Evolutionary conservation across 331 rosid genomes (phyloP).

Genomic region (Erythrophleum ivorense): DNA sequence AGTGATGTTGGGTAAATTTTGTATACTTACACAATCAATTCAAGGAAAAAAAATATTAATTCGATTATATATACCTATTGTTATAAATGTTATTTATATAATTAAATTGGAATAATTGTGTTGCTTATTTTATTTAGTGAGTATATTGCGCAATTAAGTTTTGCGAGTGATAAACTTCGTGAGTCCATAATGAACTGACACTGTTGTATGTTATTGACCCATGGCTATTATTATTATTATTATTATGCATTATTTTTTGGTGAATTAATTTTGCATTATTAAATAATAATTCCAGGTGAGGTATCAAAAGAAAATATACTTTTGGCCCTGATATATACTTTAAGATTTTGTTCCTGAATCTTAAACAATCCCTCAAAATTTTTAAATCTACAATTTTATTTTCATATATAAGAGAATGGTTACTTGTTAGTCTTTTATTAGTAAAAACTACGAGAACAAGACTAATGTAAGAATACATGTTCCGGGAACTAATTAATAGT

Average conservation of each 20-base stretch:
- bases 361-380: too few species aligned
- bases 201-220: not conserved
- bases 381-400: too few species aligned
- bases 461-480: too few species aligned
- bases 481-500: too few species aligned
- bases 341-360: too few species aligned
- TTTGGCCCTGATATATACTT: too few species aligned
- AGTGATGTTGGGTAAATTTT: not conserved
- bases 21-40: not conserved
- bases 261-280: not conserved
- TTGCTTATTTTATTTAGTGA: not conserved
- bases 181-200: not conserved
- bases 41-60: not conserved
- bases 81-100: too few species aligned
- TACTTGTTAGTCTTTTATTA: too few species aligned
- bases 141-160: not conserved
- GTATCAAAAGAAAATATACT: not conserved
- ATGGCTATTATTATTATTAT: not conserved
- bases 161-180: not conserved
- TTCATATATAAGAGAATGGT: too few species aligned
- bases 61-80: too few species aligned
- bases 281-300: not conserved
- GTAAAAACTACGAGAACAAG: too few species aligned
- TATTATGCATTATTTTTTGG: too few species aligned
- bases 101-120: not conserved